A percentile compares a stretch with the other conserved stretches of the same genome.
Evolutionary conservation across 1,284 basidiomycete species (phyloP).

Genomic region (Ceratobasidium sp.): DNA sequence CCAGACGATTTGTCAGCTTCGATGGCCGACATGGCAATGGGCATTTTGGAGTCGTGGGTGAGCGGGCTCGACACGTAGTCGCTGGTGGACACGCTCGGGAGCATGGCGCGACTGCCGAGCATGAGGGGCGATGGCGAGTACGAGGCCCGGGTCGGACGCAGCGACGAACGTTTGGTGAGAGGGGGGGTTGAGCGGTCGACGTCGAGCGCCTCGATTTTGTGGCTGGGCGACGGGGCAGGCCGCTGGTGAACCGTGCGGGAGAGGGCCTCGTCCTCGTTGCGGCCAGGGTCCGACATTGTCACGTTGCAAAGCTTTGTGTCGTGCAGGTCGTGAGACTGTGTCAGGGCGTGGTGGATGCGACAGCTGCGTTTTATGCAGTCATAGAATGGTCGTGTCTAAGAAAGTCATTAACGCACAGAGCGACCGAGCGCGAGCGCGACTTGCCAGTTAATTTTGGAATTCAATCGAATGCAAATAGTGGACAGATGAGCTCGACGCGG

Average conservation of each 20-base stretch:
- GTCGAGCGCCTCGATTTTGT: constrained; percentile 33
- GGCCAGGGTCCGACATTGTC: constrained; percentile 30
- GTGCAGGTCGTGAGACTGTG: constrained; percentile 24
- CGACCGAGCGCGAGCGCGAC: background rate
- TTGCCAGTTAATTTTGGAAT: constrained; percentile 33
- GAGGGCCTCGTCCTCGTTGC: constrained; percentile 13
- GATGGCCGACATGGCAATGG: constrained; percentile 43
- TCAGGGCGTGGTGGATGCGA: background rate
- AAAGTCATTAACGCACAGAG: background rate
- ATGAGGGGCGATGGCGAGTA: constrained; percentile 44
- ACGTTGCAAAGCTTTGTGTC: background rate
- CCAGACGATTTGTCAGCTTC: constrained; percentile 43
- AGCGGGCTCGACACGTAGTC: constrained; percentile 5
- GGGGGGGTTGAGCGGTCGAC: constrained; percentile 37
- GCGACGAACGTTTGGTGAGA: constrained; percentile 33
- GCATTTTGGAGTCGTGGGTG: constrained; percentile 20
- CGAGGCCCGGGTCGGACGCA: constrained; percentile 21
- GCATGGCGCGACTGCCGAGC: constrained; percentile 31
- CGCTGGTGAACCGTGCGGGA: background rate
- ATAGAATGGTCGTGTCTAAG: constrained; percentile 32
- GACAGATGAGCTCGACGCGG: background rate
- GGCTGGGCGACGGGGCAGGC: constrained; percentile 2
- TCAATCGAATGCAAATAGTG: constrained; percentile 6
- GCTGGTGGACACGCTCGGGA: constrained; percentile 13
- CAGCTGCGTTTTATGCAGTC: background rate